Evolutionary conservation across 495 filamentous ascomycete genomes (phyloP).

Genomic region (Opeltia flavorubescens): DNA sequence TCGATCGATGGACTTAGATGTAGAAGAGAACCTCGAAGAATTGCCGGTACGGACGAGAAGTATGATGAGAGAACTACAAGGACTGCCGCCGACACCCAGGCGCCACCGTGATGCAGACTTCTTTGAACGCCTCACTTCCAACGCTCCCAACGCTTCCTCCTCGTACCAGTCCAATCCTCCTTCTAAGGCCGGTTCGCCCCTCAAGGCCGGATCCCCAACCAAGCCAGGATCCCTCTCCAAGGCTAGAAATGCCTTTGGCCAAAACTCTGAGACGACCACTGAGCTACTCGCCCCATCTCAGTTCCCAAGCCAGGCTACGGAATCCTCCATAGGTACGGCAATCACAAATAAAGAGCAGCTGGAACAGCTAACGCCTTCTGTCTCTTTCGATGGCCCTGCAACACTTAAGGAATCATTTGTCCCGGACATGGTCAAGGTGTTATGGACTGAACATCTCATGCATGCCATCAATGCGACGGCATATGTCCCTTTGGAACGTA

Average conservation of each 20-base stretch:
- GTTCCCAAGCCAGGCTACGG: not conserved
- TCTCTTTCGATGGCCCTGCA: not conserved
- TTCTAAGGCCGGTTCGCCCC: not conserved
- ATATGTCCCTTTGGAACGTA: not conserved
- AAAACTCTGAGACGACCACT: too few species aligned
- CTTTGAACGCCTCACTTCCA: not conserved
- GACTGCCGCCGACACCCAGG: not conserved
- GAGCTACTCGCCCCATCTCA: not conserved
- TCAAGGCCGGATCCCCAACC: not conserved
- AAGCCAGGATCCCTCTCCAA: too few species aligned
- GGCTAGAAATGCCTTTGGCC: too few species aligned
- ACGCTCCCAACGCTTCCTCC: not conserved
- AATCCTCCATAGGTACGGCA: not conserved
- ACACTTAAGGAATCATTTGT: not conserved
- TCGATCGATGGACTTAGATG: not conserved
- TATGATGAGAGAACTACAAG: not conserved
- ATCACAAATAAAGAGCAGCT: not conserved
- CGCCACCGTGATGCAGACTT: not conserved
- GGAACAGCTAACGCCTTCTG: not conserved
- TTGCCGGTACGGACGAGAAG: not conserved
- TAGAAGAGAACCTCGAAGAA: too few species aligned
- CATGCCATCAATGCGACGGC: not conserved
- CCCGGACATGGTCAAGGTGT: not conserved
- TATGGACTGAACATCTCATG: not conserved
- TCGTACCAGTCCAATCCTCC: not conserved